Evolutionary conservation across 1,139 yeast species (phyloP), one percentile per base, ranked within the genome.

Genomic region (Blastobotrys buckinghamii): DNA sequence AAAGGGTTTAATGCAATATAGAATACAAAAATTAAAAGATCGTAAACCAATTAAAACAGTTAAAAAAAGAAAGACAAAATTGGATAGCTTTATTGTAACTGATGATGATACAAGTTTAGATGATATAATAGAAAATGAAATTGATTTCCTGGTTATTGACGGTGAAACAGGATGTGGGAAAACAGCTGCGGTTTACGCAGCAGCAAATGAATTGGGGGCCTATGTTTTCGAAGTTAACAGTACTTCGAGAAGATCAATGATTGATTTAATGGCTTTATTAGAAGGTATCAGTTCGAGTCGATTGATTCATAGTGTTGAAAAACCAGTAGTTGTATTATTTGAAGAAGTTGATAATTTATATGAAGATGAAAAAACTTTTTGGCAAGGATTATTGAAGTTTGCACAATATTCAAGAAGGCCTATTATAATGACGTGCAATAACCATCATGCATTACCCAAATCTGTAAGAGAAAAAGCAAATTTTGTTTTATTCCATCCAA

Each of bases 321-420:
- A 79, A 52, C 76, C 79, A 49, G 89, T 92, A 6, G 69, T 89
- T 8, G 81, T 92, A 2, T 66, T 92, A 34, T 73, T 92, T 48
- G 97, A 90, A 59, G 97, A 92, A 58, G 90, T 86, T 26, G 96
- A 92, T 63, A 71, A 87, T 13, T 65, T 90, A 27, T 88, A 84
- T 59, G 92, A 84, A 51, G 85, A 81, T 44, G 96, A 89, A 57
- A 77, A 75, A 55, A 79, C 81, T 1, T 90, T 92, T 60, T 92
- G 97, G 97, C 63, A 73, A 1, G 82, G 83, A 1, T 76, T 89
- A 2, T 78, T 76, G 44, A 82, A 79, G 50, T 73, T 88, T 15
- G 67, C 88, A 35, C 72, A 75, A 37, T 77, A 79, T 29, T 78
- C 95, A 0, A 74, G 90, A 57, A 71, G 96, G 44, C 97, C 98